Evolutionary conservation across 768 basidiomycete species (phyloP), one percentile per base, ranked within the genome.

Genomic region (Pleurotus giganteus): DNA sequence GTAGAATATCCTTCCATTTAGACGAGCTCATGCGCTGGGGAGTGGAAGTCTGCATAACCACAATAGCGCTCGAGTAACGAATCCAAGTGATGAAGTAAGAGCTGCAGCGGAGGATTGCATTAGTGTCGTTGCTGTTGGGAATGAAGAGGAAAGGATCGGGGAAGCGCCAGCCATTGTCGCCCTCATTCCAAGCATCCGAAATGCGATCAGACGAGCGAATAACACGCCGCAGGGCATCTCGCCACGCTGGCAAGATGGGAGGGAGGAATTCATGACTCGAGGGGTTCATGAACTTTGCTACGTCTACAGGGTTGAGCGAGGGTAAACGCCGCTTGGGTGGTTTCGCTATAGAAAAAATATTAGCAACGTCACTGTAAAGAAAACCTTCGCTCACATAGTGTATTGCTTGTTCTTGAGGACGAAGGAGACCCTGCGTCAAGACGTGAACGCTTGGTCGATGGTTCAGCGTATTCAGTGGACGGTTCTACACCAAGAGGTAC

Each of bases 101-200:
- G 21, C 26, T 15, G 19, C 26, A 34, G 23, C 39, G 39, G 8
- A 24, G 4, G 21, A 23, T 13, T 8, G 23, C 24, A n/a, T 53
- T 24, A 24, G 52, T 11, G 9, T 9, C 9, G 28, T 17, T 21
- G 5, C 31, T 15, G 9, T 17, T 17, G 47, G 34, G 26, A 28
- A 37, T 28, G 34, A 53, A 53, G 23, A 53, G 26, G 12, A 26
- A 17, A 9, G 37, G 34, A 32, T 53, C 52, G 2, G 52, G 52
- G 37, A 53, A 53, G 13, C 21, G 21, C 7, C 24, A 53, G 7
- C 0, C 43, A 45, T 45, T 45, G 26, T 45, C 43, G 8, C 43
- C 43, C 5, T 6, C 19, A 6, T 41, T 21, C 39, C 52, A 36
- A 21, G 15, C 36, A 27, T 27, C 15, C 7, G 21, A 23, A 39